Conservation (phyloP, 805 yeast genomes). For the Cephaloascus albidus region DNA sequence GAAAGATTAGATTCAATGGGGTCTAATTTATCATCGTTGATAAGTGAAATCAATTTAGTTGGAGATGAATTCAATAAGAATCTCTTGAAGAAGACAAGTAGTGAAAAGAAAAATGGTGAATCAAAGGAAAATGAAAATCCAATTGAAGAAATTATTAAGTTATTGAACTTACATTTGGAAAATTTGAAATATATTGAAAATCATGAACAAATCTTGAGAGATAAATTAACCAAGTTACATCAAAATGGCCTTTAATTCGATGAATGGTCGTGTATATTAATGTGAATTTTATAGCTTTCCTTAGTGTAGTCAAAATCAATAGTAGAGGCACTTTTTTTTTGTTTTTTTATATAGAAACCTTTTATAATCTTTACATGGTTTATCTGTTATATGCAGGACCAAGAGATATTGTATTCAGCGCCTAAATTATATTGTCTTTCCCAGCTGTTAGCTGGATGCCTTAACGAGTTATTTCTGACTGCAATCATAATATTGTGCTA, state of each 20-base stretch:
- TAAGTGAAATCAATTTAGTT: constrained; percentile 74
- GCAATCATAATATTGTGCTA: too few relatives aligned
- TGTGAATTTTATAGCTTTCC: too few relatives aligned
- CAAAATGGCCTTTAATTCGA: neutral
- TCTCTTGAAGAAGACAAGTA: constrained; percentile 25
- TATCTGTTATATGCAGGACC: too few relatives aligned
- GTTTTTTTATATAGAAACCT: too few relatives aligned
- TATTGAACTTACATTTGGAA: constrained; percentile 82
- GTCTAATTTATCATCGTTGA: constrained; percentile 62
- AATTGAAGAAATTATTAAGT: constrained; percentile 62
- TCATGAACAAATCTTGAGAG: constrained; percentile 58
- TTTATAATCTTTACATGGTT: too few relatives aligned
- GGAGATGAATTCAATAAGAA: constrained; percentile 69
- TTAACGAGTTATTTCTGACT: too few relatives aligned
- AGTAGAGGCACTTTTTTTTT: too few relatives aligned
- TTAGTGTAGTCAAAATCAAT: too few relatives aligned
- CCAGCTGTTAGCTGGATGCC: too few relatives aligned
- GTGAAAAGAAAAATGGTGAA: constrained; percentile 13
- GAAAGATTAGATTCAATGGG: constrained; percentile 75
- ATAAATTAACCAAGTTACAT: constrained; percentile 40
- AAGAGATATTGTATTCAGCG: too few relatives aligned
- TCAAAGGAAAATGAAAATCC: constrained; percentile 30
- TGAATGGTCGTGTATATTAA: too few relatives aligned
- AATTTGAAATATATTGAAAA: constrained; percentile 82
- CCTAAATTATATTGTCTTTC: too few relatives aligned